A percentile compares a stretch with the other conserved stretches of the same genome.
Conservation (phyloP, 805 yeast species). For the Lachancea quebecensis region DNA sequence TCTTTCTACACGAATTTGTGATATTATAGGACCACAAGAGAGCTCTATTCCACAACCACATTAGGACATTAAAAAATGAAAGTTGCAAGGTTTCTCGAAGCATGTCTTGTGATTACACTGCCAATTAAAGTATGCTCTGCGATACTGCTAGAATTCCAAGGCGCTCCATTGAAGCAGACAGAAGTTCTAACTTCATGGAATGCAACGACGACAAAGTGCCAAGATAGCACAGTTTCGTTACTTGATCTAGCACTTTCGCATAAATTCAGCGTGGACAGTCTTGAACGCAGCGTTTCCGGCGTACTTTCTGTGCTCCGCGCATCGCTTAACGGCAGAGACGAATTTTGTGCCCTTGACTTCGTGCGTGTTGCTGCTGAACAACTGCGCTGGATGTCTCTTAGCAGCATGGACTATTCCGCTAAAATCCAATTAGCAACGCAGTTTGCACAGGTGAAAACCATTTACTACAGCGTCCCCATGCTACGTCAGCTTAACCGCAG, state of each 20-base stretch:
- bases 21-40: too few species aligned
- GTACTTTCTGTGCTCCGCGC: constrained; percentile 1
- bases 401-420: neutral
- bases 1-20: too few species aligned
- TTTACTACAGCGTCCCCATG: constrained; percentile 2
- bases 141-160: too few species aligned
- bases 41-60: too few species aligned
- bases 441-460: constrained; percentile 4
- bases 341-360: constrained; percentile 4
- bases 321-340: constrained; percentile 2
- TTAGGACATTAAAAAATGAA: too few species aligned
- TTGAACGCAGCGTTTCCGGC: constrained; percentile 1
- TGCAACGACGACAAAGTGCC: constrained; percentile 1
- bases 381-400: constrained; percentile 1
- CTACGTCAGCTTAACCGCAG: constrained; percentile 1
- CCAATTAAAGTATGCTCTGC: too few species aligned
- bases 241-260: neutral
- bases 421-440: neutral
- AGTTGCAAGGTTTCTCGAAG: too few species aligned
- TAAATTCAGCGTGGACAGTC: constrained; percentile 3
- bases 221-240: constrained; percentile 3
- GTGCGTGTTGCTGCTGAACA: constrained; percentile 3
- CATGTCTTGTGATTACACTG: too few species aligned
- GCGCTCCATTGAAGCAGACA: too few species aligned
- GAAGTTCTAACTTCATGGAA: neutral